Conservation (phyloP, 2,329 filamentous ascomycete genomes). For the Talaromyces marneffei region DNA sequence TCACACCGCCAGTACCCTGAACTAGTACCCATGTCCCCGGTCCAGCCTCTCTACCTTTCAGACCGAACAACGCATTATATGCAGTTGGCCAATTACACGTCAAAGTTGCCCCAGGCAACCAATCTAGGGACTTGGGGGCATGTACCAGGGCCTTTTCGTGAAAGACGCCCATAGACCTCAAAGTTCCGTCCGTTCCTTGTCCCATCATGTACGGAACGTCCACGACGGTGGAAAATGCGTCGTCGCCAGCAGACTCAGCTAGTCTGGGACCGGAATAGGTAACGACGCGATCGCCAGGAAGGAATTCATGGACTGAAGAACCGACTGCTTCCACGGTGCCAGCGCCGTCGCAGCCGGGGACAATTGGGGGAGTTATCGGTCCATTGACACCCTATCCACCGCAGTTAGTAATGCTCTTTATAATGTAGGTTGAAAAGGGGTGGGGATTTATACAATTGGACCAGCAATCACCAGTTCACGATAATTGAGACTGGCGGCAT, state of each 20-base stretch:
- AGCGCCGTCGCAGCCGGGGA: conserved; percentile 58
- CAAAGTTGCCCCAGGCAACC: conserved; percentile 20
- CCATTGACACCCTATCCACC: conserved; percentile 3
- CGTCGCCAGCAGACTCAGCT: conserved; percentile 41
- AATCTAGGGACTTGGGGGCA: conserved; percentile 44
- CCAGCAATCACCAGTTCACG: conserved; percentile 9
- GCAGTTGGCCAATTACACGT: conserved; percentile 42
- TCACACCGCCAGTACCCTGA: conserved; percentile 53
- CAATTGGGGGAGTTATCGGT: conserved; percentile 20
- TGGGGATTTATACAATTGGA: not conserved
- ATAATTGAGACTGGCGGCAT: conserved; percentile 10
- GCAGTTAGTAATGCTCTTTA: not conserved
- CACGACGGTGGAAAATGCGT: conserved; percentile 20
- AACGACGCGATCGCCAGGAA: conserved; percentile 11
- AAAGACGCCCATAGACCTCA: conserved; percentile 45
- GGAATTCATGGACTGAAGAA: conserved; percentile 38
- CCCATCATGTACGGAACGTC: conserved; percentile 29
- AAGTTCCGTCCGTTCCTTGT: conserved; percentile 42
- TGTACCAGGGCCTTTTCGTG: conserved; percentile 45
- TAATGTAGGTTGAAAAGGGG: too few relatives aligned
- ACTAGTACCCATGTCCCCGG: conserved; percentile 50
- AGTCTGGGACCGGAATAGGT: conserved; percentile 21
- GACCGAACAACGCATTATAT: conserved; percentile 56
- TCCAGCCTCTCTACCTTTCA: conserved; percentile 39
- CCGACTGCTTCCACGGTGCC: conserved; percentile 55